Base-by-base conservation (phyloP, 2,329 filamentous ascomycete species). In the Sarocladiaceae sp. region DNA sequence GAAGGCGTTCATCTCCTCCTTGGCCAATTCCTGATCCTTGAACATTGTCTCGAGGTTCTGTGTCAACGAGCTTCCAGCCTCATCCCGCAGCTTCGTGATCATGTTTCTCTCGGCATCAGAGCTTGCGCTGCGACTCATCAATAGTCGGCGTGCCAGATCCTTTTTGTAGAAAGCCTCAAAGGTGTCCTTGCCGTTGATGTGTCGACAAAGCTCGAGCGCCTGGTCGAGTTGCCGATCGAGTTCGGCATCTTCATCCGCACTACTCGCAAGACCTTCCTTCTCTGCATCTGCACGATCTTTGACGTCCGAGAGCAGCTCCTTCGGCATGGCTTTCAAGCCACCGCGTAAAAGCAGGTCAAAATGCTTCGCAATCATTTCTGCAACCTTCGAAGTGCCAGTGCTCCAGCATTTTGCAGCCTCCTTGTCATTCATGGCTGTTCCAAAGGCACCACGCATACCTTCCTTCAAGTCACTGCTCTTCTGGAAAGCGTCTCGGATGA, bases 81-180 rank as follows among this genome's bases (percentile, higher is more conserved):
- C 93, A 53, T 82, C 85, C 66, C 93, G 91, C 21, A 98, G 73
- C 53, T 94, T 88, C 20, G 86, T 76, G 39, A 98, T 76, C 93
- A 98, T 98, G 65, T 85, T 95, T 50, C 90, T 80, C 67, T 98
- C 94, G 0, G 93, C 91, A 63, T 98, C 93, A 45, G 91, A 86
- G 58, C 88, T 96, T 18, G 91, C 90, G 59, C 89, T 96, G 51
- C 90, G 80, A 31, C 84, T 85, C 88, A 97, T 90, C 45, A 99
- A 74, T 33, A 99, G 68, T 37, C 93, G 79, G 13, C 90, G 79
- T 1, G 94, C 91, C 42, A 99, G 75, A 58, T 97, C 93, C 57
- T 93, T 95, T 71, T 98, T 98, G 76, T 99, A 99, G 61, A 98
- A 98, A 1, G 93, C 91, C 61, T 98, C 93, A 51, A 99, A 98